Conservation (phyloP, 2,329 filamentous ascomycete genomes). For the Pseudogymnoascus sp. region DNA sequence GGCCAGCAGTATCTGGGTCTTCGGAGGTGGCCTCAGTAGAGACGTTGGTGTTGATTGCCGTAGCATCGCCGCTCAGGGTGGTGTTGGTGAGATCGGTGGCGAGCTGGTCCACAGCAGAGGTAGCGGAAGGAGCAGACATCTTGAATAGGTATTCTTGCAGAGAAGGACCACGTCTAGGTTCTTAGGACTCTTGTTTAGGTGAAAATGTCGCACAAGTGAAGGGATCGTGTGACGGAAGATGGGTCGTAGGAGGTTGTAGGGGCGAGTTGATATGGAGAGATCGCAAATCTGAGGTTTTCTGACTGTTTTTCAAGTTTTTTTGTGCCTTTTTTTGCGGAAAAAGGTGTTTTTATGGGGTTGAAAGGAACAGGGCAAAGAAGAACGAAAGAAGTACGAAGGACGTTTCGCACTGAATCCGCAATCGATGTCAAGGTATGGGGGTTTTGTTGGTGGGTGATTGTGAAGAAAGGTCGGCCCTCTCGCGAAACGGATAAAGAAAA, state of each 20-base stretch:
- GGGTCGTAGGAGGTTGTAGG: slow-evolving; percentile 12
- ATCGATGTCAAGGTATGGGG: slow-evolving; percentile 15
- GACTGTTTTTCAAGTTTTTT: slow-evolving; percentile 32
- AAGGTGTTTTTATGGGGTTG: slow-evolving; percentile 22
- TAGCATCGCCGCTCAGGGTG: slow-evolving; percentile 60
- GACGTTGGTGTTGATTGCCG: slow-evolving; percentile 68
- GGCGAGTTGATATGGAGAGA: slow-evolving; percentile 19
- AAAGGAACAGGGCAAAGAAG: slow-evolving; percentile 26
- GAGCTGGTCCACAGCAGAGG: slow-evolving; percentile 68
- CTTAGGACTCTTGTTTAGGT: slow-evolving; percentile 16
- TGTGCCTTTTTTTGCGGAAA: slow-evolving; percentile 24
- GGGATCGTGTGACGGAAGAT: slow-evolving; percentile 15
- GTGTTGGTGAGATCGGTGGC: slow-evolving; percentile 67
- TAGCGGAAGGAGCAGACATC: slow-evolving; percentile 53
- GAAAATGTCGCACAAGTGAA: slow-evolving; percentile 18
- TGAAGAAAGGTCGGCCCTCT: slow-evolving; percentile 9
- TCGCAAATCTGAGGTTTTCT: slow-evolving; percentile 24
- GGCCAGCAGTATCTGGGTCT: slow-evolving; percentile 55
- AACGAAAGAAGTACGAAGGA: slow-evolving; percentile 29
- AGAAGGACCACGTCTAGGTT: slow-evolving; percentile 13
- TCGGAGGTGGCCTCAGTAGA: slow-evolving; percentile 44
- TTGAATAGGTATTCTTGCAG: slow-evolving; percentile 28
- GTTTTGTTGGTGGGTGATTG: slow-evolving; percentile 12
- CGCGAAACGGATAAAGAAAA: slow-evolving; percentile 10
- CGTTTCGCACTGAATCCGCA: slow-evolving; percentile 26